Base-by-base conservation (phyloP, 202 grass and related monocot species). In the Saccharum hybrid region DNA sequence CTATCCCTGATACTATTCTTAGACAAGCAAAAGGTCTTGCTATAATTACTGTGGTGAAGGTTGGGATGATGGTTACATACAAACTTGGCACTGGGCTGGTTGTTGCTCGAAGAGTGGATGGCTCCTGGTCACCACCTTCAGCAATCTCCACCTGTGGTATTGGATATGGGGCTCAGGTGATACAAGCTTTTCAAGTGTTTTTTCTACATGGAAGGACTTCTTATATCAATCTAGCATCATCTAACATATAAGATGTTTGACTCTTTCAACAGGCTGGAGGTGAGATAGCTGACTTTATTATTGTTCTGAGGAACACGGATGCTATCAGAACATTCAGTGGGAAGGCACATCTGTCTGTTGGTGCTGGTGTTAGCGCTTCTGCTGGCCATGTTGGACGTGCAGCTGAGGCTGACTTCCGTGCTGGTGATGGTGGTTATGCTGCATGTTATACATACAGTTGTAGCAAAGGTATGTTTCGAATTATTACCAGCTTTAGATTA, bases 391-490 rank as follows among this genome's bases (percentile, higher is more conserved):
- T 91, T 18, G 94, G 94, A 66, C 85, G 94, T 67, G 83, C 69
- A 79, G 94, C 89, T 90, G 91, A 94, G 74, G 94, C 87, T 71
- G 89, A 97, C 66, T 57, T 97, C 34, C 85, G 85, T 82, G 94
- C 91, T 2, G 91, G 94, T 66, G 91, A 97, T 81, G 89, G 91
- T 75, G 91, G 94, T 82, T 92, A 88, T 81, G 91, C 91, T 23
- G 91, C 89, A 49, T 97, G 89, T 74, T 97, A 94, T 67, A 92
- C 91, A 31, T 97, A 97, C 78, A 97, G 94, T 60, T 97, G 94
- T 52, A 94, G 91, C 83, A 97, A 97, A 90, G 94, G 91, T 97
- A 68, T 69, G 39, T 18, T 68, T 86, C 11, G 19, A 73, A 72
- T 67, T 63, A 61, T 3, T 66, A 12, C 12, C 2, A 72, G 4